Evolutionary conservation across 371 early-diverging fungal species (phyloP), one percentile per base, ranked within the genome.

Genomic region (Mucor plumbeus): DNA sequence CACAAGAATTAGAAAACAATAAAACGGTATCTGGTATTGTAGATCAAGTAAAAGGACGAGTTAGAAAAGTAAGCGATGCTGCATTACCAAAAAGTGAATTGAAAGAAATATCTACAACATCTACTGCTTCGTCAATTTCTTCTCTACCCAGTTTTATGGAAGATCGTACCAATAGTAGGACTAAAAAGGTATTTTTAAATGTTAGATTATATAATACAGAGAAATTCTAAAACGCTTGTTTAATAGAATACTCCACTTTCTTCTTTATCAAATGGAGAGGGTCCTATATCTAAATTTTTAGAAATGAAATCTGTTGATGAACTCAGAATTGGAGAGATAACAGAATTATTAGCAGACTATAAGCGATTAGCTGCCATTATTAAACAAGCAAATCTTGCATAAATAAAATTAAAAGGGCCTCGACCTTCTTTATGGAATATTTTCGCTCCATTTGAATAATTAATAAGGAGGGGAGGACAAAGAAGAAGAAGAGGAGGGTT

Each of bases 301-400:
- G 70, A 72, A 4, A 67, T 68, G 61, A 76, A 76, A 59, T 72
- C 73, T 17, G 73, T 76, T 4, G 76, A 76, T 33, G 73, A 76
- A 31, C 50, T 76, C 2, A 69, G 62, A 44, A 67, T 76, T 43
- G 73, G 76, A 9, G 76, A 76, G 38, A 70, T 76, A 19, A 68
- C 73, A 34, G 73, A 72, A 38, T 26, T 76, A 7, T 59, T 76
- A 11, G 76, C 73, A 14, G 76, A 76, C 57, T 76, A 76, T 64
- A 76, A 76, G 50, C 50, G 76, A 62, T 43, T 76, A 31, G 70
- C 76, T 43, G 76, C 76, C n/a, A 76, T 76, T n/a, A 64, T 76
- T 19, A 76, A 76, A 59, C 76, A 76, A 67, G 64, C 76, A 36
- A 66, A 66, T 15, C 64, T 73, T 60, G 69, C 63, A 47, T 73